phyloP scores from a whole-genome alignment of 1,284 basidiomycete species.

The Puccinia triticina region DNA sequence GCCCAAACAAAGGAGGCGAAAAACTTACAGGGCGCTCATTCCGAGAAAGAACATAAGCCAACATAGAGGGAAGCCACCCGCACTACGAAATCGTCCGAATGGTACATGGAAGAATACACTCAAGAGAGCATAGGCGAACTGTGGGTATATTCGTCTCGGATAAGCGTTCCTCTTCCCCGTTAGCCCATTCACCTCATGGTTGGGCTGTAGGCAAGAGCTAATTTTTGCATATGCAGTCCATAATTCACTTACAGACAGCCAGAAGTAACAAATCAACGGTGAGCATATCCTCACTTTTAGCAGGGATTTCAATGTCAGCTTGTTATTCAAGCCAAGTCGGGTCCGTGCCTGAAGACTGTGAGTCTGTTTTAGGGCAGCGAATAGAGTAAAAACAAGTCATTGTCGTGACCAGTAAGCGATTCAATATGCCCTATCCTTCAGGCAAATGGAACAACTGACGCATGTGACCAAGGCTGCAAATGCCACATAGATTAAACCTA shows the following conservation, averaged over 20 bases:
- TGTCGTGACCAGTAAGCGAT: background rate
- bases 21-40: slow-evolving; percentile 45
- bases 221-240: background rate
- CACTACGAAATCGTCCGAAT: slow-evolving; percentile 17
- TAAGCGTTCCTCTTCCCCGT: background rate
- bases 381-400: background rate
- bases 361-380: background rate
- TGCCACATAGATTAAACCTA: slow-evolving; percentile 44
- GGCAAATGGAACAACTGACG: slow-evolving; percentile 2
- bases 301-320: slow-evolving; percentile 30
- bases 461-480: slow-evolving; percentile 29
- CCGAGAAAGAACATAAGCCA: slow-evolving; percentile 43
- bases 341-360: slow-evolving; percentile 16
- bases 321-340: slow-evolving; percentile 24
- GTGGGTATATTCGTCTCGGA: background rate
- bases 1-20: too few relatives aligned
- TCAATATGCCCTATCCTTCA: background rate
- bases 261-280: slow-evolving; percentile 41
- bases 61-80: slow-evolving; percentile 36
- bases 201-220: background rate
- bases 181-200: background rate
- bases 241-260: slow-evolving; percentile 29
- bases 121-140: slow-evolving; percentile 35
- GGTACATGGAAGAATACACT: slow-evolving; percentile 43
- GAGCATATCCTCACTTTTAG: slow-evolving; percentile 27